phyloP scores from a whole-genome alignment of 495 filamentous ascomycete genomes.

The Penicilliopsis zonata region DNA sequence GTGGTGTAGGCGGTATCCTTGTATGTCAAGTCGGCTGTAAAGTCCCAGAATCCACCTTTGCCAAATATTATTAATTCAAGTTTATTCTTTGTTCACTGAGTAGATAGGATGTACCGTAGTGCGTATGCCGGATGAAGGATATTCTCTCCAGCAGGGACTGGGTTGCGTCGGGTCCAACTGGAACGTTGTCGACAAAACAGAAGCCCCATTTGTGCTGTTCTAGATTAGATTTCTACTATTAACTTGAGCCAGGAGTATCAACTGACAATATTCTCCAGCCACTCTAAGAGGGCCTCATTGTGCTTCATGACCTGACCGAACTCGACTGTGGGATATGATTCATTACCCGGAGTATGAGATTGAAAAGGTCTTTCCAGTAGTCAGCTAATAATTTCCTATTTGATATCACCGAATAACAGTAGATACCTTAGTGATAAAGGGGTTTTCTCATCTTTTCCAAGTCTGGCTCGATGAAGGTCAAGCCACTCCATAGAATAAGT shows the following conservation, averaged over 20 bases:
- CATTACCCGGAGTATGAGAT: background rate
- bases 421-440: too few relatives aligned
- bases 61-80: conserved; percentile 3
- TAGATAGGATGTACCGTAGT: conserved; percentile 52
- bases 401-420: too few relatives aligned
- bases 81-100: background rate
- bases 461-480: conserved; percentile 11
- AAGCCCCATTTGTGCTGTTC: conserved; percentile 50
- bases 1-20: conserved; percentile 93
- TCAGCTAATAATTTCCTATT: too few relatives aligned
- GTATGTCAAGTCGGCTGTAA: conserved; percentile 73
- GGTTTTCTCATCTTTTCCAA: conserved; percentile 15
- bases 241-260: conserved; percentile 11
- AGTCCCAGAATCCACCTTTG: conserved; percentile 81
- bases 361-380: background rate
- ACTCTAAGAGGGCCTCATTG: conserved; percentile 38
- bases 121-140: conserved; percentile 70
- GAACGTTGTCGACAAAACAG: conserved; percentile 55
- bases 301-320: conserved; percentile 49
- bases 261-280: conserved; percentile 48
- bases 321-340: conserved; percentile 34
- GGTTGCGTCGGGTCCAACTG: conserved; percentile 55
- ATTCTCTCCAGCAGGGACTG: conserved; percentile 63
- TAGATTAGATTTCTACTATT: conserved; percentile 1
- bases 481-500: conserved; percentile 43